Evolutionary conservation across 2,329 filamentous ascomycete species (phyloP).

Genomic region (Ceratocystis papillata): DNA sequence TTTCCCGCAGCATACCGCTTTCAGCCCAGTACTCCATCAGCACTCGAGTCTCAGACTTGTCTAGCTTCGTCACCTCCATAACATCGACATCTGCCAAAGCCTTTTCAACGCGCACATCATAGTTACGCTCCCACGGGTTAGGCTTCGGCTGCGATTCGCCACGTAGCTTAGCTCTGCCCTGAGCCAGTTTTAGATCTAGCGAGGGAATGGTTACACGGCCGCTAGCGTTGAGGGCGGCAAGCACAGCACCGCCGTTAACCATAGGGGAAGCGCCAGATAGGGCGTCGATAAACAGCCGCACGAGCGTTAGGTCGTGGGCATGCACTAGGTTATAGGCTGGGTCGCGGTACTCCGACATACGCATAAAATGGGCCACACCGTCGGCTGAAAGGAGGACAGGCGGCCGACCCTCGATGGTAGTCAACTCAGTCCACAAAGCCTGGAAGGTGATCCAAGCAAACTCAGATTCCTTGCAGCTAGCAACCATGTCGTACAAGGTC

Average conservation of each 20-base stretch:
- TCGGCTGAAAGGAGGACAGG: slow-evolving; percentile 67
- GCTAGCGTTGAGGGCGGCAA: slow-evolving; percentile 63
- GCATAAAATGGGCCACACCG: slow-evolving; percentile 72
- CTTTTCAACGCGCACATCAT: slow-evolving; percentile 47
- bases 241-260: slow-evolving; percentile 64
- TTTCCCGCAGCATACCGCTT: slow-evolving; percentile 64
- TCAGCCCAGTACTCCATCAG: slow-evolving; percentile 90
- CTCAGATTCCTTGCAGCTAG: slow-evolving; percentile 62
- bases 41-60: slow-evolving; percentile 60
- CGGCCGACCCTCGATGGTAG: slow-evolving; percentile 38
- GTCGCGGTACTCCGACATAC: slow-evolving; percentile 61
- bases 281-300: slow-evolving; percentile 63
- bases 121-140: slow-evolving; percentile 46
- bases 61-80: slow-evolving; percentile 55
- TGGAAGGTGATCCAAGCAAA: slow-evolving; percentile 70
- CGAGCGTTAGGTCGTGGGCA: slow-evolving; percentile 68
- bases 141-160: slow-evolving; percentile 33
- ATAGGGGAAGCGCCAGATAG: slow-evolving; percentile 50
- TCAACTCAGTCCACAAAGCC: slow-evolving; percentile 71
- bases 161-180: slow-evolving; percentile 40
- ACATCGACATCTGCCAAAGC: slow-evolving; percentile 42
- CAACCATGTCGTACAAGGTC: slow-evolving; percentile 57
- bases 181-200: slow-evolving; percentile 56
- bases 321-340: slow-evolving; percentile 65
- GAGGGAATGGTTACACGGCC: slow-evolving; percentile 56